Base-by-base conservation (phyloP, 116 monocot species). In the Zostera marina region DNA sequence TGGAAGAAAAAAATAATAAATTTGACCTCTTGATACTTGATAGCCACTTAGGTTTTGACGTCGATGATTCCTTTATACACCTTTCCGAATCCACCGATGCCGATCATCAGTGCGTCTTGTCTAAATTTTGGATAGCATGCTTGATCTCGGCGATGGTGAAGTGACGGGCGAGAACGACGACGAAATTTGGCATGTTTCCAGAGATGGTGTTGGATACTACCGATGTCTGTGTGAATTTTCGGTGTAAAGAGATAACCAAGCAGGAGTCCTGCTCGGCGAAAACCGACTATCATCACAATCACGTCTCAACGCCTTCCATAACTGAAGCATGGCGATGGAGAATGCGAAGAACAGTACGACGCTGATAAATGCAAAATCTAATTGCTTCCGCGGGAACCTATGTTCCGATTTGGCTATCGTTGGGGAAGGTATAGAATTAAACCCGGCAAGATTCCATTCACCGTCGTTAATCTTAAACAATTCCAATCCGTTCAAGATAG, bases 61-160 rank as follows among this genome's bases (percentile, higher is more conserved):
- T 84, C 84, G 11, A 84, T 60, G 8, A 74, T 54, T 3, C 84
- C 84, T 20, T 63, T 71, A 63, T 84, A 84, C 11, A 84, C 80
- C 71, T 84, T 84, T 15, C 84, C 84, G 64, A 84, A 84, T 4
- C 84, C 84, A 2, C 84, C 84, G 20, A 80, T 80, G 0, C 84
- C 84, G 57, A 84, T 84, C n/a, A 84, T 77, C n/a, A 84, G 66
- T 1, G 71, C 66, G n/a, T n/a, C 63, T 84, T 80, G 52, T 79
- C 74, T 53, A 84, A 84, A 64, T 74, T 84, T 52, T 64, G 77
- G 4, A 80, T 84, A 1, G 52, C 84, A 1, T 69, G 55, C 41
- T 68, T 76, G 49, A 84, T 84, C 71, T 84, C 84, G 7, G 53
- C 49, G 14, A 84, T 41, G 5, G 80, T 72, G 74, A 84, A 84